A percentile compares a stretch with the other conserved stretches of the same genome.
These are phyloP conservation scores for Talaromyces sp. DNA, from an alignment of 2,329 filamentous ascomycete species.

Conservation along the genomic window DNA sequence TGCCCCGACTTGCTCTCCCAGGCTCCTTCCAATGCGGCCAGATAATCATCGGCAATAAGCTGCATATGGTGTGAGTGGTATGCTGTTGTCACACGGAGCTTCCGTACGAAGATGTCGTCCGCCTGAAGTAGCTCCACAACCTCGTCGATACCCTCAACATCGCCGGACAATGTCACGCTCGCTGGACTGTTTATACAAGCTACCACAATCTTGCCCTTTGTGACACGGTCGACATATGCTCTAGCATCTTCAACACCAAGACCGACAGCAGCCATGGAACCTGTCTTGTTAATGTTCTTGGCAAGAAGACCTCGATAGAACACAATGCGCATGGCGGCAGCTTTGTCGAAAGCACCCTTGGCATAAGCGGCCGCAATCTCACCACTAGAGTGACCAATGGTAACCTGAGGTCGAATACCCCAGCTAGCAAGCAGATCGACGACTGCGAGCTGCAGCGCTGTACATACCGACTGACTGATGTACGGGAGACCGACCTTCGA, in stretches of 20 bases:
- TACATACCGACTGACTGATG: constrained; percentile 28
- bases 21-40: constrained; percentile 10
- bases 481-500: constrained; percentile 27
- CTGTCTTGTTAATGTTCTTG: constrained; percentile 21
- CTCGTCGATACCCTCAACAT: constrained; percentile 50
- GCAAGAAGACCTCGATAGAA: constrained; percentile 28
- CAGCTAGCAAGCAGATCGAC: constrained; percentile 27
- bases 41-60: constrained; percentile 15
- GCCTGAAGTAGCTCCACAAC: constrained; percentile 48
- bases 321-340: constrained; percentile 25
- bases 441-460: constrained; percentile 30
- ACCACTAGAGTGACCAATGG: constrained; percentile 37
- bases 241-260: constrained; percentile 14
- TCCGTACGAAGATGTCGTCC: constrained; percentile 21
- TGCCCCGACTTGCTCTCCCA: constrained; percentile 8
- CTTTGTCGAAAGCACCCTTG: constrained; percentile 21
- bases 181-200: constrained; percentile 56
- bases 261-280: constrained; percentile 33
- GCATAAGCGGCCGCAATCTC: constrained; percentile 36
- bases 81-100: constrained; percentile 24
- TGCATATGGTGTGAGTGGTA: constrained; percentile 31
- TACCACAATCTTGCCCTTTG: constrained; percentile 17
- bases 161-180: constrained; percentile 58
- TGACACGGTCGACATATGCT: constrained; percentile 17
- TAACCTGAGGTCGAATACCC: constrained; percentile 20